Percentiles rank a stretch among this genome's conserved stretches.
Conservation (phyloP, 352 stramenopile genomes). For the Pythium rishiriense region DNA sequence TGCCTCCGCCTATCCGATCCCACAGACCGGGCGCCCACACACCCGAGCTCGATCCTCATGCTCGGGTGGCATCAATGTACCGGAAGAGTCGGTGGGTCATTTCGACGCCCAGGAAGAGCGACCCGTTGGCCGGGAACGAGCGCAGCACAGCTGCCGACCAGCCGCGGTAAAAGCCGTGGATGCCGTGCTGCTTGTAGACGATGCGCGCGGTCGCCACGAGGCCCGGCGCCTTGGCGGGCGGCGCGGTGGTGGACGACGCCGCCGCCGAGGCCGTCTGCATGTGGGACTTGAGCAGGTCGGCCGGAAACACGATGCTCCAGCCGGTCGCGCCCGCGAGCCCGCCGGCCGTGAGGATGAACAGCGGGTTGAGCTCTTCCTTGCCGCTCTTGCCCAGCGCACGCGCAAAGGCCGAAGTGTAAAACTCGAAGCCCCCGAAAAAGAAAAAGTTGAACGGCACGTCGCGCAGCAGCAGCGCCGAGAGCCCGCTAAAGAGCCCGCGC, state of each 20-base stretch:
- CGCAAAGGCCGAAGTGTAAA: slow-evolving; percentile 57
- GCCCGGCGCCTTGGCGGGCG: slow-evolving; percentile 23
- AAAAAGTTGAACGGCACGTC: slow-evolving; percentile 91
- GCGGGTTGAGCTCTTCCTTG: slow-evolving; percentile 73
- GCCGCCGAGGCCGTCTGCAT: slow-evolving; percentile 62
- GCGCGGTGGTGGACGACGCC: background rate
- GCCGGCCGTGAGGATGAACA: slow-evolving; percentile 72
- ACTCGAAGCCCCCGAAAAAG: slow-evolving; percentile 88
- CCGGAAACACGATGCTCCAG: slow-evolving; percentile 87
- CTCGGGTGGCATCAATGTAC: slow-evolving; percentile 45
- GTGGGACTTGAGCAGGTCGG: slow-evolving; percentile 82
- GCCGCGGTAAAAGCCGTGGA: slow-evolving; percentile 81
- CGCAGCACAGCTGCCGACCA: slow-evolving; percentile 84
- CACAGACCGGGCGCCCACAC: background rate
- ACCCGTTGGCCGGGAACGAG: slow-evolving; percentile 87
- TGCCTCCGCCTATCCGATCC: no score
- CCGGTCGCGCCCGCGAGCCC: slow-evolving; percentile 75
- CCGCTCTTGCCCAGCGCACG: slow-evolving; percentile 53
- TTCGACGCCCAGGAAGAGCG: slow-evolving; percentile 88
- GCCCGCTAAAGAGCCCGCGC: slow-evolving; percentile 72
- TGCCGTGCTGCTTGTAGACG: slow-evolving; percentile 69
- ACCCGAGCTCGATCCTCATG: slow-evolving; percentile 10
- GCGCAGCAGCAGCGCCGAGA: slow-evolving; percentile 78
- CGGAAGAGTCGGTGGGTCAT: slow-evolving; percentile 83
- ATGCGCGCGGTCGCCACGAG: slow-evolving; percentile 50